Evolutionary conservation across 78 protist genomes (phyloP).

Genomic region (Creolimax fragrantissima): DNA sequence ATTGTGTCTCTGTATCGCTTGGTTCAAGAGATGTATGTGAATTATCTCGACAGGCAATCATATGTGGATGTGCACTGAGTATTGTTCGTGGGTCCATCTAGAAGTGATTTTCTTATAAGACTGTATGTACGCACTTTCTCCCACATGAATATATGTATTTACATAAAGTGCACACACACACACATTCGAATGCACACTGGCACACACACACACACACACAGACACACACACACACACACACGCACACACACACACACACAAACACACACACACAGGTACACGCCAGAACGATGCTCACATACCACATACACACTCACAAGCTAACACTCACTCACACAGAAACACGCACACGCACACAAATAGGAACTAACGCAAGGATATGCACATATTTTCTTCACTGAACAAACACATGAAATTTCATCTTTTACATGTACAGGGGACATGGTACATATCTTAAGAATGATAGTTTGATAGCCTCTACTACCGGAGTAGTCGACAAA

Average conservation of each 20-base stretch:
- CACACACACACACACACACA: too few species aligned
- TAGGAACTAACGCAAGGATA: background rate
- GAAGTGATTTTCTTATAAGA: background rate
- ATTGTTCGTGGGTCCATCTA: background rate
- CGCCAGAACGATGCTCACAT: too few species aligned
- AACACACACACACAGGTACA: background rate
- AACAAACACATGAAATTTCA: background rate
- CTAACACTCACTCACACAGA: too few species aligned
- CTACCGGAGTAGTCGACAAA: slow-evolving; percentile 7
- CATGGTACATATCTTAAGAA: background rate
- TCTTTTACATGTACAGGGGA: background rate
- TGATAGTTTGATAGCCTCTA: background rate
- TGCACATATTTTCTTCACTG: too few species aligned
- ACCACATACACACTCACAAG: too few species aligned
- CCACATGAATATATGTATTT: too few species aligned
- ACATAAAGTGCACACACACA: too few species aligned
- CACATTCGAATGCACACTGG: too few species aligned
- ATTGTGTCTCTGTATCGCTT: background rate
- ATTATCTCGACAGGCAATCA: background rate
- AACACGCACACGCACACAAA: too few species aligned
- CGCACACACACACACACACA: too few species aligned
- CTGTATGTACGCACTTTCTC: too few species aligned
- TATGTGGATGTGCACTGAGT: background rate
- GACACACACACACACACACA: too few species aligned
- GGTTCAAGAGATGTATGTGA: background rate